Conservation (phyloP, 2,329 filamentous ascomycete genomes). For the Helicocarpus griseus region DNA sequence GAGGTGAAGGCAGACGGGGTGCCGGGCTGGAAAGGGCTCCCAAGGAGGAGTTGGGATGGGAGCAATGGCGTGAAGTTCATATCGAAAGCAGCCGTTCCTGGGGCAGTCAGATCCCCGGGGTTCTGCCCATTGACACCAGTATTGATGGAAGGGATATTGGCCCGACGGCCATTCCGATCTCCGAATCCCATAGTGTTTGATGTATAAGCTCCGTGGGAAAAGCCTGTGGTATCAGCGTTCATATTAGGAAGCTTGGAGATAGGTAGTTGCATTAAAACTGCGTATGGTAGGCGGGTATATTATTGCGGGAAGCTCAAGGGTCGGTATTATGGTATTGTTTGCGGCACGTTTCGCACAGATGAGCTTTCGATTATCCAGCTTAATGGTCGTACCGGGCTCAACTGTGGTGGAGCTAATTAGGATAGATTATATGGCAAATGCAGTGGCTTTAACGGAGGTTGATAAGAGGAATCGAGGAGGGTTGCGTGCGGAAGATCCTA, state of each 20-base stretch:
- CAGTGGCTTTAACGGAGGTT: background rate
- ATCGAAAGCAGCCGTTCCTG: slow-evolving; percentile 72
- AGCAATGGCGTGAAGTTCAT: slow-evolving; percentile 98
- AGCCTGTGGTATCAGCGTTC: slow-evolving; percentile 65
- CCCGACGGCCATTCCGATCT: slow-evolving; percentile 72
- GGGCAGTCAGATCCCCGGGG: slow-evolving; percentile 67
- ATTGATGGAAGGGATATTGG: slow-evolving; percentile 86
- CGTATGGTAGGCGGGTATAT: slow-evolving; percentile 61
- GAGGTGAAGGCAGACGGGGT: slow-evolving; percentile 83
- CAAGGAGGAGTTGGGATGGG: slow-evolving; percentile 86
- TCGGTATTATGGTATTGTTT: slow-evolving; percentile 76
- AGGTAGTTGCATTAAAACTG: slow-evolving; percentile 52
- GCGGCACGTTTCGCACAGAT: slow-evolving; percentile 64
- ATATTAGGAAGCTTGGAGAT: slow-evolving; percentile 64
- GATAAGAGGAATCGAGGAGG: background rate
- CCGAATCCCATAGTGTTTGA: slow-evolving; percentile 75
- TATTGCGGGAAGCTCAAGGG: slow-evolving; percentile 81
- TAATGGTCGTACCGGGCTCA: slow-evolving; percentile 7
- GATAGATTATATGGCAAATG: background rate
- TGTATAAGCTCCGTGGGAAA: slow-evolving; percentile 85
- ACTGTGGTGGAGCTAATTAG: background rate
- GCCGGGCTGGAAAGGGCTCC: slow-evolving; percentile 92
- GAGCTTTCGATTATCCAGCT: background rate
- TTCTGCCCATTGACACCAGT: slow-evolving; percentile 58
- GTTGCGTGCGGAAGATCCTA: background rate